phyloP scores from a whole-genome alignment of 345 rosid genomes.

The Rhizophora mangle region DNA sequence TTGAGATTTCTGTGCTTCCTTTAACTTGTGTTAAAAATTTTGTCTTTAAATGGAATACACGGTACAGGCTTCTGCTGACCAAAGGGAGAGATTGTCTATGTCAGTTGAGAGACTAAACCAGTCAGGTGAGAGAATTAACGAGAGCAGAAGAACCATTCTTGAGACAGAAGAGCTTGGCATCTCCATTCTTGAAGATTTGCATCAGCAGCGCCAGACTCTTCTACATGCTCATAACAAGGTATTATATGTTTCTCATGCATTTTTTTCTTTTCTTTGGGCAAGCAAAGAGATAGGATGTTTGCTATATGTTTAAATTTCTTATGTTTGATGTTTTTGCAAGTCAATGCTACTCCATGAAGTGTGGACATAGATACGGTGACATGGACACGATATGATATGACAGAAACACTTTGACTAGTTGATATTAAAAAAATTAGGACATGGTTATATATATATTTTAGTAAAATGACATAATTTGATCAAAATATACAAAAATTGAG shows the following conservation, averaged over 20 bases:
- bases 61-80: slow-evolving; percentile 61
- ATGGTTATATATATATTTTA: no score
- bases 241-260: neutral
- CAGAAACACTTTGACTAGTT: no score
- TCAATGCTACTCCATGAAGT: no score
- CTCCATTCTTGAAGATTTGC: slow-evolving; percentile 90
- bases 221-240: slow-evolving; percentile 74
- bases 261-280: neutral
- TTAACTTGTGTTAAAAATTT: neutral
- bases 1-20: no score
- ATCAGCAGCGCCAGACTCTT: slow-evolving; percentile 85
- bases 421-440: no score
- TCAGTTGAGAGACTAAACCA: slow-evolving; percentile 70
- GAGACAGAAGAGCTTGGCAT: slow-evolving; percentile 98
- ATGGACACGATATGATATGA: no score
- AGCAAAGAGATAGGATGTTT: neutral
- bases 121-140: slow-evolving; percentile 69
- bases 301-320: neutral
- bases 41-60: neutral
- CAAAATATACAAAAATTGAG: no score
- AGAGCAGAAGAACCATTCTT: slow-evolving; percentile 79
- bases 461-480: no score
- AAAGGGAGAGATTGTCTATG: slow-evolving; percentile 70
- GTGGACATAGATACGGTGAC: no score
- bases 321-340: no score